Conservation (phyloP, 2,329 filamentous ascomycete genomes). For the Epichloe aotearoae region DNA sequence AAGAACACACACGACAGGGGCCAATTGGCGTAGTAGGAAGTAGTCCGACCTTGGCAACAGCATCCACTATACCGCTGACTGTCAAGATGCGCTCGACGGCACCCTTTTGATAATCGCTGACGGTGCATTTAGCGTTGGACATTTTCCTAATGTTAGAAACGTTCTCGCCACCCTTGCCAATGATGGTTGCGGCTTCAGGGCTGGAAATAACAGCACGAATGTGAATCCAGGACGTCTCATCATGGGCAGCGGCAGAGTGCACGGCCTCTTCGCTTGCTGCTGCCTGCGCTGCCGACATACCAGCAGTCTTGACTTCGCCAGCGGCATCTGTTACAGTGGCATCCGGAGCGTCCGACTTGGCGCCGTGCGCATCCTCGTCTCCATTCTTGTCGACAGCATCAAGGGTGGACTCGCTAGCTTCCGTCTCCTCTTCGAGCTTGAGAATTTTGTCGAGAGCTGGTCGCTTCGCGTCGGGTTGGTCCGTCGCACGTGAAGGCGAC, state of each 20-base stretch:
- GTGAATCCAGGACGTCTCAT: slow-evolving; percentile 94
- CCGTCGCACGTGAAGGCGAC: slow-evolving; percentile 78
- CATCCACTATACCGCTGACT: slow-evolving; percentile 91
- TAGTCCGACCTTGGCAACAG: slow-evolving; percentile 72
- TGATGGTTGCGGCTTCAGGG: slow-evolving; percentile 92
- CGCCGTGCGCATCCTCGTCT: slow-evolving; percentile 35
- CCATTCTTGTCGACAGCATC: slow-evolving; percentile 35
- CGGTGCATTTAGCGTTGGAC: slow-evolving; percentile 95
- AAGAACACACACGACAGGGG: background rate
- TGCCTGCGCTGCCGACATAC: slow-evolving; percentile 10
- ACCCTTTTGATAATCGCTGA: slow-evolving; percentile 94
- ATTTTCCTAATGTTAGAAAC: slow-evolving; percentile 91
- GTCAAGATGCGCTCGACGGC: slow-evolving; percentile 96
- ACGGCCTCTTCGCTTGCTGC: slow-evolving; percentile 18
- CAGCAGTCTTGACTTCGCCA: slow-evolving; percentile 16
- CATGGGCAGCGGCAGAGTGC: slow-evolving; percentile 48
- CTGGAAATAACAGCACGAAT: slow-evolving; percentile 95
- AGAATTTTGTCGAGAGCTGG: slow-evolving; percentile 87
- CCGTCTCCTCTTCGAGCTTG: slow-evolving; percentile 48
- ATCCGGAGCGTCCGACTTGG: slow-evolving; percentile 24
- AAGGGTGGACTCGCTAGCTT: slow-evolving; percentile 24
- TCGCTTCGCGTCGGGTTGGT: slow-evolving; percentile 94
- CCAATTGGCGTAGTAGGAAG: background rate
- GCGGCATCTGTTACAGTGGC: slow-evolving; percentile 18
- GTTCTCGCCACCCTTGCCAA: slow-evolving; percentile 97